These are phyloP conservation scores for Triticum urartu DNA, from an alignment of 176 grass and related monocot species.

Conservation along the genomic window DNA sequence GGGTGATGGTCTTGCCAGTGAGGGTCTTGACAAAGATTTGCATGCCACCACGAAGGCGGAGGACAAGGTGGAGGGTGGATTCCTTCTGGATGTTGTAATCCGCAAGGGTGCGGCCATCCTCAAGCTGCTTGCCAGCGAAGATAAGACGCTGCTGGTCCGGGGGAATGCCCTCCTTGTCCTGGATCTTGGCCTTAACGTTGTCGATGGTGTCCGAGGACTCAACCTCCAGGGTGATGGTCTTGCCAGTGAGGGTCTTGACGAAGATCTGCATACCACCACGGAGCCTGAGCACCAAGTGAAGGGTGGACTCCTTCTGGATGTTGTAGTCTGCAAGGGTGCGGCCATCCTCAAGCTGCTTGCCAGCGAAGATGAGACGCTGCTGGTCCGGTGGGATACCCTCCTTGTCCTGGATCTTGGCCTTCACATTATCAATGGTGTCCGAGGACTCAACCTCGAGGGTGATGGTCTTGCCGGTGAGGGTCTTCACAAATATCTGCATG, in stretches of 20 bases:
- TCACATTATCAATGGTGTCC: constrained; percentile 62
- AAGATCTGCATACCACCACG: constrained; percentile 78
- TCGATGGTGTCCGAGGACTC: constrained; percentile 60
- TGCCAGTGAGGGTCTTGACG: constrained; percentile 66
- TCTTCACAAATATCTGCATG: constrained; percentile 40
- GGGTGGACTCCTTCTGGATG: constrained; percentile 53
- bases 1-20: constrained; percentile 65
- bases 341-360: constrained; percentile 60
- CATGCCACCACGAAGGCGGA: constrained; percentile 56
- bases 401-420: constrained; percentile 78
- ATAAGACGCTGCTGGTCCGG: constrained; percentile 90
- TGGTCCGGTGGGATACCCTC: constrained; percentile 60
- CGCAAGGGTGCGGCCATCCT: constrained; percentile 52
- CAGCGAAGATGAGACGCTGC: constrained; percentile 53
- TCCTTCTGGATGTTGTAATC: constrained; percentile 78
- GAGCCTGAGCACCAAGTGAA: constrained; percentile 39
- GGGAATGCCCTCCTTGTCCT: constrained; percentile 63
- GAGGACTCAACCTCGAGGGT: constrained; percentile 62
- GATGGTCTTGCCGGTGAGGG: constrained; percentile 74
- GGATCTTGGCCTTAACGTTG: constrained; percentile 60
- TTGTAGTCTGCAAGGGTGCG: constrained; percentile 44
- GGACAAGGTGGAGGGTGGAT: constrained; percentile 44
- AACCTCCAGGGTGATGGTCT: constrained; percentile 67
- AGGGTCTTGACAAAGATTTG: constrained; percentile 81
- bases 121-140: constrained; percentile 72